Percentiles rank a stretch among this genome's conserved stretches.
phyloP scores from a whole-genome alignment of 257 asterid genomes.

The Prunella vulgaris region DNA sequence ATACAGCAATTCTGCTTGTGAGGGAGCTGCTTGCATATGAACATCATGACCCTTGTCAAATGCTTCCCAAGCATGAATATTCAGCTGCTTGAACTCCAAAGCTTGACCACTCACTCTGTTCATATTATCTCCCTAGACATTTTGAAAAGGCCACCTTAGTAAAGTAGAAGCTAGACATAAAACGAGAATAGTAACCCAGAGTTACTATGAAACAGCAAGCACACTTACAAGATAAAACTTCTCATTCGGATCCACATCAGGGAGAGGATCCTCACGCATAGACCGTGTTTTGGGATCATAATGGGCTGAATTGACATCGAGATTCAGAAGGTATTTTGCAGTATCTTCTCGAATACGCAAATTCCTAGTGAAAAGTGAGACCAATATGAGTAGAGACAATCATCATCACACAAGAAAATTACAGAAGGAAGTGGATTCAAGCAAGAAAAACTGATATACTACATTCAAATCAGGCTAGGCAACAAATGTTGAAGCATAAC shows the following conservation, averaged over 20 bases:
- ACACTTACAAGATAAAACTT: constrained; percentile 63
- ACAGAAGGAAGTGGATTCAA: no score
- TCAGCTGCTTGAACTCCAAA: constrained; percentile 82
- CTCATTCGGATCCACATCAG: constrained; percentile 87
- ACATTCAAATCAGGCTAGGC: background rate
- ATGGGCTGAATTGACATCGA: constrained; percentile 75
- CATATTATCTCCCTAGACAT: constrained; percentile 57
- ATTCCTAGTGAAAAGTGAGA: constrained; percentile 37
- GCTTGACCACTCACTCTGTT: constrained; percentile 84
- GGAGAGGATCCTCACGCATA: constrained; percentile 94
- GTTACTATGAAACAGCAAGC: background rate
- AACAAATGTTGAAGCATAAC: no score
- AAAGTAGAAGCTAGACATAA: background rate
- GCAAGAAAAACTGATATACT: background rate
- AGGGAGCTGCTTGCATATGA: constrained; percentile 93
- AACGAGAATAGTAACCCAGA: background rate
- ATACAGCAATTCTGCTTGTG: constrained; percentile 81
- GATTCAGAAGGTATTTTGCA: constrained; percentile 85
- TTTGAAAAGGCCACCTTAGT: background rate
- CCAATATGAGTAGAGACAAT: background rate
- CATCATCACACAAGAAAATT: background rate
- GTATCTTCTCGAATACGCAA: constrained; percentile 88
- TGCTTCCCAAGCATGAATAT: constrained; percentile 87
- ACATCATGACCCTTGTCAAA: constrained; percentile 87
- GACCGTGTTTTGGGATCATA: constrained; percentile 92